Conservation (phyloP, 2,329 filamentous ascomycete species). For the Fusarium sp. region DNA sequence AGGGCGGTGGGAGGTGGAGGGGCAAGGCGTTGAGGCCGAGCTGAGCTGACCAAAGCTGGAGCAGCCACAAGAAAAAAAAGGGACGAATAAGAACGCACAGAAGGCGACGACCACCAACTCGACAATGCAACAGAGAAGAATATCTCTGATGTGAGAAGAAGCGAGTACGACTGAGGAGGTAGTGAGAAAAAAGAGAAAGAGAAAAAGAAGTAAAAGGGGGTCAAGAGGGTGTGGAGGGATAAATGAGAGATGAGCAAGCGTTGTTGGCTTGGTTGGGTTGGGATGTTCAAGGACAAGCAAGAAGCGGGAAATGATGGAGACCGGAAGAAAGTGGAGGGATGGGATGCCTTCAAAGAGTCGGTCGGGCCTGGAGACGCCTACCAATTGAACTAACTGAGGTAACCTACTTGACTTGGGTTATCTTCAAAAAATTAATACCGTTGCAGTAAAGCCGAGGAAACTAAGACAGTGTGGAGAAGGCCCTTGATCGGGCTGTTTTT, state of each 20-base stretch:
- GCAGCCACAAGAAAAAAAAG: constrained; percentile 28
- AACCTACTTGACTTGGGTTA: too few species aligned
- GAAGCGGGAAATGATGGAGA: constrained; percentile 41
- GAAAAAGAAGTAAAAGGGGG: constrained; percentile 35
- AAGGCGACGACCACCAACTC: constrained; percentile 38
- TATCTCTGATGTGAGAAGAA: constrained; percentile 21
- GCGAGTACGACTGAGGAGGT: constrained; percentile 1
- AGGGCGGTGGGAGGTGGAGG: constrained; percentile 45
- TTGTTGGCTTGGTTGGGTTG: constrained; percentile 6
- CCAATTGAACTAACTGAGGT: too few species aligned
- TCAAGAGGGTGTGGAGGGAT: constrained; percentile 39
- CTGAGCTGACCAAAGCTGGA: constrained; percentile 21
- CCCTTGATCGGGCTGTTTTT: background rate
- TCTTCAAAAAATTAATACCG: constrained; percentile 13
- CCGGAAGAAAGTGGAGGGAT: constrained; percentile 42
- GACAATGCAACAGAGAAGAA: constrained; percentile 19
- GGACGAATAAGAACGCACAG: constrained; percentile 15
- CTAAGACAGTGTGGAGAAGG: constrained; percentile 16
- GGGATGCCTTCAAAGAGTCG: constrained; percentile 29
- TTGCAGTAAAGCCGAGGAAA: constrained; percentile 16
- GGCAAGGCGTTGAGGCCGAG: constrained; percentile 28
- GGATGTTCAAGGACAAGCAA: background rate
- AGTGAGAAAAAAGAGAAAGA: constrained; percentile 3
- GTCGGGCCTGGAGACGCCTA: too few species aligned
- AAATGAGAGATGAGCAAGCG: constrained; percentile 17